Base-by-base conservation (phyloP, 805 yeast species). In the Cyberlindnera euphorbiae region DNA sequence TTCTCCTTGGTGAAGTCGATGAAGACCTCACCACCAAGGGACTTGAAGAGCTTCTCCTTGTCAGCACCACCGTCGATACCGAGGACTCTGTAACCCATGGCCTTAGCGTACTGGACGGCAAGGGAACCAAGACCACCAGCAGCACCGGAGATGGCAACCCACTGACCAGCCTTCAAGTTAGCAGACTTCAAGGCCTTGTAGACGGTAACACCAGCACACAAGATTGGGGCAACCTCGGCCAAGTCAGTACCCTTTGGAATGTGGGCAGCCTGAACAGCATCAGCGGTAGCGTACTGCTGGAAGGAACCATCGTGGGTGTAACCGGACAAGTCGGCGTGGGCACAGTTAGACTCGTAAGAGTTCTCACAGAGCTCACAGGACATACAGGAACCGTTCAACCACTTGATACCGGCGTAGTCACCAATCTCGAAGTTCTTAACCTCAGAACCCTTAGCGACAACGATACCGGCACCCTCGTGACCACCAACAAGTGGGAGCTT, bases 81-180 rank as follows among this genome's bases (percentile, higher is more conserved):
- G 18, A 81, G 55, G 41, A 80, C 86, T 67, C 74, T 73, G 63
- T 66, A 70, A 55, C 89, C 90, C 85, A 80, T 76, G 44, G 86
- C 87, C 52, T 64, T 71, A 46, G 84, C 88, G 65, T 79, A 82
- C 66, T 82, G 89, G 51, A 82, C 68, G 39, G 87, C 88, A 47
- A 82, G 66, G 32, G 86, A 72, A 58, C 89, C 90, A 60, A 82
- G 71, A 58, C 90, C 89, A 61, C 89, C 89, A 59, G 78, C 85
- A 46, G 87, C 88, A 67, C 90, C 89, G 36, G 86, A 76, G 45
- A 82, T 67, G 46, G 77, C 76, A 47, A 80, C 83, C 81, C 82
- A 82, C 59, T 82, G 77, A 55, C 90, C 89, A 27, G 88, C 70
- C 40, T 50, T 48, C 46, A 73, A 59, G 46, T 66, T 57, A 35